phyloP scores from a whole-genome alignment of 768 basidiomycete genomes.

The Pleurotus eryngii region DNA sequence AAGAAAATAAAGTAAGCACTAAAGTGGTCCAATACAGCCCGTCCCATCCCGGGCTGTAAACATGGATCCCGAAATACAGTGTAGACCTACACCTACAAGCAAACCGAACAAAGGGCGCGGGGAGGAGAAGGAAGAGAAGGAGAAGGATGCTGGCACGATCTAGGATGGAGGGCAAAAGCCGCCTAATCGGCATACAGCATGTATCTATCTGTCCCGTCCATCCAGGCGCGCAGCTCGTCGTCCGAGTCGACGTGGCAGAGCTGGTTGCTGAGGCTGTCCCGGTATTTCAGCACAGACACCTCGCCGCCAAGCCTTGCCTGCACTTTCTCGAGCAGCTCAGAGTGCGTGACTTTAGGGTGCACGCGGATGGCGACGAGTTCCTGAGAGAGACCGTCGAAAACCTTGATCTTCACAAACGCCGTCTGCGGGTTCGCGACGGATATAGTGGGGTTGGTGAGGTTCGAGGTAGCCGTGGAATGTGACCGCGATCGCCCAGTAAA shows the following conservation, averaged over 20 bases:
- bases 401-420: slow-evolving; percentile 97
- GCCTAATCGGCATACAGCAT: slow-evolving; percentile 72
- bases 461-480: slow-evolving; percentile 47
- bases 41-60: not conserved
- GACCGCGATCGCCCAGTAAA: slow-evolving; percentile 51
- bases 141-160: too few relatives aligned
- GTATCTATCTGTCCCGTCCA: slow-evolving; percentile 78
- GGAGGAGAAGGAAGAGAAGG: too few relatives aligned
- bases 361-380: slow-evolving; percentile 97
- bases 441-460: slow-evolving; percentile 67
- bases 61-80: not conserved
- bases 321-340: slow-evolving; percentile 89
- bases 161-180: too few relatives aligned
- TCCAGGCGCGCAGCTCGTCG: slow-evolving; percentile 65
- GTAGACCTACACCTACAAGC: slow-evolving; percentile 3
- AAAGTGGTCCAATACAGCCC: not conserved
- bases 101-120: not conserved
- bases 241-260: slow-evolving; percentile 65
- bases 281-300: slow-evolving; percentile 65
- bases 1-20: slow-evolving; percentile 4
- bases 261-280: slow-evolving; percentile 64
- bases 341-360: slow-evolving; percentile 84
- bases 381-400: slow-evolving; percentile 90
- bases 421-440: slow-evolving; percentile 76
- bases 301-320: slow-evolving; percentile 80